These are phyloP conservation scores for Asterophora lycoperdoides DNA, from an alignment of 768 basidiomycete genomes.

Conservation along the genomic window DNA sequence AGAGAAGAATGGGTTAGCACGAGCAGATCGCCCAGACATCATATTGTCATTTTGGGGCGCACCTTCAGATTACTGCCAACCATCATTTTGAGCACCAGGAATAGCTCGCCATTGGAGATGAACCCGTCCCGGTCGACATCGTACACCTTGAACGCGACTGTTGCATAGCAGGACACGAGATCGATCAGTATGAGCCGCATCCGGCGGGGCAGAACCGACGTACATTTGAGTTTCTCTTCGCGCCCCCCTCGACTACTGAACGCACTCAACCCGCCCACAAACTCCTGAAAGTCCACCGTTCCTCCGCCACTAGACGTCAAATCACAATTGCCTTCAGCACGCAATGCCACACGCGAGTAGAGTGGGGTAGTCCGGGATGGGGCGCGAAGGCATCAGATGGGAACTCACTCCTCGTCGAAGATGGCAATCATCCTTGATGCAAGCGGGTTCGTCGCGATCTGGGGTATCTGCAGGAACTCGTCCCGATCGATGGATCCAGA, in stretches of 20 bases:
- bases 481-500: slow-evolving; percentile 98
- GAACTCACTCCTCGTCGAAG: slow-evolving; percentile 94
- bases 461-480: slow-evolving; percentile 98
- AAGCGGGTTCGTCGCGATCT: slow-evolving; percentile 96
- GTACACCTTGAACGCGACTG: slow-evolving; percentile 99
- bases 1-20: not conserved
- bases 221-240: slow-evolving; percentile 95
- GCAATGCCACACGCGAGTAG: slow-evolving; percentile 3
- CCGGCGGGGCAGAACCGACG: slow-evolving; percentile 27
- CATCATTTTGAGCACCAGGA: slow-evolving; percentile 99
- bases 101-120: slow-evolving; percentile 98
- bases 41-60: slow-evolving; percentile 12
- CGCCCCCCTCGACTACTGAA: slow-evolving; percentile 96
- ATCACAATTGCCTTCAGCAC: not conserved
- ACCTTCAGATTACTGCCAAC: slow-evolving; percentile 99
- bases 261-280: slow-evolving; percentile 95
- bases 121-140: slow-evolving; percentile 97
- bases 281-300: slow-evolving; percentile 98
- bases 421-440: slow-evolving; percentile 99
- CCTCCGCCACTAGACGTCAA: slow-evolving; percentile 75
- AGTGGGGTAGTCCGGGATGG: not conserved
- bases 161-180: slow-evolving; percentile 6
- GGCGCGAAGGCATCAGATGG: not conserved
- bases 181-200: not conserved
- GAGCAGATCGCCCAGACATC: slow-evolving; percentile 5